These are phyloP conservation scores for Plantago elongata DNA, from an alignment of 257 asterid genomes.

Conservation along the genomic window DNA sequence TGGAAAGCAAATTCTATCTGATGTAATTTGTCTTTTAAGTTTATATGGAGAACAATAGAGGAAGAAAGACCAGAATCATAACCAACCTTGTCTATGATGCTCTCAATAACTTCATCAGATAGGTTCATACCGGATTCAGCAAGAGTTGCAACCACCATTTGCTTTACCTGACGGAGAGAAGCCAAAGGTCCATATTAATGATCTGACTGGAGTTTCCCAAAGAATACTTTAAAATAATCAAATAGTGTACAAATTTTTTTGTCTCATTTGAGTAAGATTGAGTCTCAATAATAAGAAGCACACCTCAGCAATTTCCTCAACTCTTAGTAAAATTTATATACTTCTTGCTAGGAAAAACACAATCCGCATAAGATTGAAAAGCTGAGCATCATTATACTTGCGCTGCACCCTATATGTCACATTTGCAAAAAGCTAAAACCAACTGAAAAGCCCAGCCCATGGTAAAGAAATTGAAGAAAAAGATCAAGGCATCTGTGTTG, in stretches of 20 bases:
- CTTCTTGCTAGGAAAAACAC: too few species aligned
- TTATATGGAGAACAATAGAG: not conserved
- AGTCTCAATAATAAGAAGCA: slow-evolving; percentile 5
- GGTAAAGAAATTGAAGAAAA: too few species aligned
- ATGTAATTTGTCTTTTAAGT: too few species aligned
- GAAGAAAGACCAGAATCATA: not conserved
- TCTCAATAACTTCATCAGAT: slow-evolving; percentile 91
- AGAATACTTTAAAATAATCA: not conserved
- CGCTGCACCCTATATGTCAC: too few species aligned
- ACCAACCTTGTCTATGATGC: slow-evolving; percentile 91
- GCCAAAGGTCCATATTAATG: not conserved
- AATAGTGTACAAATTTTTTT: not conserved
- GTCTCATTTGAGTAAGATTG: slow-evolving; percentile 4
- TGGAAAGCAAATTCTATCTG: too few species aligned
- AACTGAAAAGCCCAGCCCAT: too few species aligned
- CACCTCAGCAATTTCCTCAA: not conserved
- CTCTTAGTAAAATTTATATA: too few species aligned
- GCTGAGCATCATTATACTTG: too few species aligned
- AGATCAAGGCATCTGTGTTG: too few species aligned
- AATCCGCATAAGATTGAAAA: too few species aligned
- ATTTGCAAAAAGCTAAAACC: too few species aligned
- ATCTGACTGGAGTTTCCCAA: not conserved
- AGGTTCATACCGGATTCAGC: slow-evolving; percentile 99
- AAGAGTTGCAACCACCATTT: slow-evolving; percentile 97
- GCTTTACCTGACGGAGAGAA: slow-evolving; percentile 60